Conservation (phyloP, 225 moss, liverwort and hornwort genomes). For the Asterella californica region DNA sequence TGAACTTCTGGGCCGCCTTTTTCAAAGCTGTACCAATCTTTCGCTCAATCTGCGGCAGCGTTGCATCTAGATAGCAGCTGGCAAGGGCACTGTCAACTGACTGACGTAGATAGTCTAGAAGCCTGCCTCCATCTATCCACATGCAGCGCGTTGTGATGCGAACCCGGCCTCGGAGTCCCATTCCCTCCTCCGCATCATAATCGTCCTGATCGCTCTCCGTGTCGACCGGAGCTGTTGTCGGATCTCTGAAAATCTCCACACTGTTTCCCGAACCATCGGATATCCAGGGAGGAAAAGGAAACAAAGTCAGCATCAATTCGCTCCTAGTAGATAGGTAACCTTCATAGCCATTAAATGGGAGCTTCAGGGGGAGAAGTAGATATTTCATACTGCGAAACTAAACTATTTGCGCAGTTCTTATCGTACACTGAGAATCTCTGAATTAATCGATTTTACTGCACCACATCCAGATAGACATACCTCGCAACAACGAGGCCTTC, state of each 20-base stretch:
- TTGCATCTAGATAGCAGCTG: conserved; percentile 58
- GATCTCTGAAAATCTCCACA: conserved; percentile 71
- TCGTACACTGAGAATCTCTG: too few relatives aligned
- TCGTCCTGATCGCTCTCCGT: conserved; percentile 35
- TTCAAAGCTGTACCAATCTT: conserved; percentile 72
- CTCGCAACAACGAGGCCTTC: conserved; percentile 94
- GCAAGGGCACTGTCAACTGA: conserved; percentile 77
- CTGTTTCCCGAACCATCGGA: conserved; percentile 29
- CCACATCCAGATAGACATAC: conserved; percentile 25
- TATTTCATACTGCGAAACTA: neutral
- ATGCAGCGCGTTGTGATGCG: conserved; percentile 90
- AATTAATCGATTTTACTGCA: neutral
- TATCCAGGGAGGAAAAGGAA: neutral
- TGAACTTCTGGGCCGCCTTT: conserved; percentile 83
- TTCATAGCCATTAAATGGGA: neutral
- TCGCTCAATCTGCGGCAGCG: conserved; percentile 71
- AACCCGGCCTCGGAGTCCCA: conserved; percentile 67
- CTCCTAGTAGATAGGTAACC: neutral
- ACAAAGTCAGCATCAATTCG: neutral
- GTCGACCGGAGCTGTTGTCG: conserved; percentile 22
- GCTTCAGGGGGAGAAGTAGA: neutral
- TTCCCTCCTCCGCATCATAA: conserved; percentile 40
- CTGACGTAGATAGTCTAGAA: conserved; percentile 73
- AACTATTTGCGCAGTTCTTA: too few relatives aligned
- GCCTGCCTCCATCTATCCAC: conserved; percentile 83